Evolutionary conservation across 2,329 filamentous ascomycete genomes (phyloP), one percentile per base, ranked within the genome.

Genomic region (Thelonectria olida): DNA sequence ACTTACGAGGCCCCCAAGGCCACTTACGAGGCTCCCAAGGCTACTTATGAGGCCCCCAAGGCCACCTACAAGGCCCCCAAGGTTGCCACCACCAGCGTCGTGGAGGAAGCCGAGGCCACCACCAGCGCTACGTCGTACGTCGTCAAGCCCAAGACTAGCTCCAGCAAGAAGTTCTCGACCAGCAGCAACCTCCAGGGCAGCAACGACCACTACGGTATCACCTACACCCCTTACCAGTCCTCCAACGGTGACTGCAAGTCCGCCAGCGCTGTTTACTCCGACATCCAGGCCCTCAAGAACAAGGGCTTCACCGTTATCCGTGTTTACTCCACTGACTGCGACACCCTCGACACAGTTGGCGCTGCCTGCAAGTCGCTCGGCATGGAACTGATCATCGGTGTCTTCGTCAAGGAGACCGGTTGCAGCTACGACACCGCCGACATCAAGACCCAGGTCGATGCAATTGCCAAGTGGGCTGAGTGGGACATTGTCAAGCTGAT

Each of bases 261-360:
- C 62, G 78, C 84, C 63, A 64, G 65, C n/a, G 76, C 85, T 48
- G 87, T 95, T 61, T 74, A 82, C 63, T 55, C 71, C 22, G 90
- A 94, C 67, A 84, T 95, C 67, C 75, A 78, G 38, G 68, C 77
- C 61, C 90, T 95, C 74, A 85, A 88, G 73, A 50, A 70, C 54
- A 85, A 86, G 67, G 91, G 91, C 62, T 93, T 94, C 86, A 79
- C 79, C 66, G 82, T 85, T 50, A 77, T 95, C 76, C 94, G 95
- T 78, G 84, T 96, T 75, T 98, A 98, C 88, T 92, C 90, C 67
- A 94, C 93, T 69, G 94, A 97, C 86, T 98, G 95, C 85, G 84
- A 86, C 79, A 90, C 90, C 56, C 90, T 97, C 63, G 80, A 88
- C 75, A 89, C 87, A 78, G 89, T 97, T 60, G 92, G 92, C 66